Base-by-base conservation (phyloP, 192 early-diverging fungal species). In the Globomyces pollinis-pini region DNA sequence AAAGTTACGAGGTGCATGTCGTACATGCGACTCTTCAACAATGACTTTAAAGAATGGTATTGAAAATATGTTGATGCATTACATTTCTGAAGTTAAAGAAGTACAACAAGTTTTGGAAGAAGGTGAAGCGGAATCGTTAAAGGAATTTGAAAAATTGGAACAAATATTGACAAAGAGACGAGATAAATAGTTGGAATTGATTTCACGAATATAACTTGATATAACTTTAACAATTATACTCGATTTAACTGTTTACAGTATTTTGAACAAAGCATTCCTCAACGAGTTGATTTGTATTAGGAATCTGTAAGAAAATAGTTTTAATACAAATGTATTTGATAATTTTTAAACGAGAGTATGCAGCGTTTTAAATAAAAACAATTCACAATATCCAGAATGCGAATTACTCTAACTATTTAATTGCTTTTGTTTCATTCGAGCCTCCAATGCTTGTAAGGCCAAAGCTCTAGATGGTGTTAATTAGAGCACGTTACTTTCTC, bases 41-140 rank as follows among this genome's bases (percentile, higher is more conserved):
- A 83, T 98, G 7, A 99, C 94, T 0, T 76, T 99, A 24, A 99
- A 96, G 79, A 96, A 96, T 63, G 96, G 96, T 0, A 96, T 99
- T 41, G 96, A 99, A 68, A 96, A 93, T 49, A 99, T 99, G 96
- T 73, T 99, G 55, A 93, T 90, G 83, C 93, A 99, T 68, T 99
- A 98, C 57, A 84, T 99, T 57, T 94, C 95, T 0, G 96, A 98
- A 58, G 91, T 99, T 16, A 78, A 84, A 4, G 64, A 47, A 2
- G 72, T 80, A n/a, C 91, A 94, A 60, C 91, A 96, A 62, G 88
- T 90, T 1, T 76, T 88, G 59, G 94, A 96, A 65, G 90, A 87
- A 50, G 70, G 84, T 21, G 96, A 99, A 24, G 64, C 65, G 1
- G 72, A 92, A 57, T 80, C 86, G 0, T 64, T 84, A 34, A 71